Evolutionary conservation across 805 yeast genomes (phyloP).

Genomic region (Candida insectorum): DNA sequence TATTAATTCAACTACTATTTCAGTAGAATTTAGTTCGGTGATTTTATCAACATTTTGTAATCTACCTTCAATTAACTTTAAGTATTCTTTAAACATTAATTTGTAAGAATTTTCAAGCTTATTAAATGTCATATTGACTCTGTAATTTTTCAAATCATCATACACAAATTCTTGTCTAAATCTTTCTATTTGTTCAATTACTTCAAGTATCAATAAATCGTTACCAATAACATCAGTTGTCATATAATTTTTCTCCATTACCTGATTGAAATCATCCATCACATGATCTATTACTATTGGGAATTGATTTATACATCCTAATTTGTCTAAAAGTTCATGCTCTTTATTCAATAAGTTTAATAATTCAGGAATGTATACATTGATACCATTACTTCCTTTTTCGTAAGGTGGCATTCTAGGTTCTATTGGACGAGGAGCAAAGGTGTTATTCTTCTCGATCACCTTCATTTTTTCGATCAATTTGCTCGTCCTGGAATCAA

Average conservation of each 20-base stretch:
- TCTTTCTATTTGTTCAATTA: slow-evolving; percentile 42
- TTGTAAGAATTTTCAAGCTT: slow-evolving; percentile 5
- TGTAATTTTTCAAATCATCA: slow-evolving; percentile 11
- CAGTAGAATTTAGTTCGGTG: slow-evolving; percentile 68
- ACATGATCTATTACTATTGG: slow-evolving; percentile 5
- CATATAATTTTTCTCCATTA: slow-evolving; percentile 11
- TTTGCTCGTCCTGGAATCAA: slow-evolving; percentile 21
- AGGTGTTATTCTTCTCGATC: slow-evolving; percentile 13
- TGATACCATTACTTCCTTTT: slow-evolving; percentile 59
- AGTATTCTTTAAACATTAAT: slow-evolving; percentile 50
- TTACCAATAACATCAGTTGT: slow-evolving; percentile 15
- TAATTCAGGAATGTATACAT: slow-evolving; percentile 50
- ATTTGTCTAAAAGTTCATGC: slow-evolving; percentile 41
- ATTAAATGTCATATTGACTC: slow-evolving; percentile 5
- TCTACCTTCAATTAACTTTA: slow-evolving; percentile 52
- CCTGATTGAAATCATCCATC: slow-evolving; percentile 10
- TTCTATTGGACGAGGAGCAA: slow-evolving; percentile 28
- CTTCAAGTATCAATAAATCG: slow-evolving; percentile 30
- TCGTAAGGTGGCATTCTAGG: slow-evolving; percentile 44
- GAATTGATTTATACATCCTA: slow-evolving; percentile 6
- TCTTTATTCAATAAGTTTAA: slow-evolving; percentile 50
- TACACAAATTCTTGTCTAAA: slow-evolving; percentile 16
- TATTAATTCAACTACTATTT: slow-evolving; percentile 68
- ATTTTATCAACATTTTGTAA: slow-evolving; percentile 44
- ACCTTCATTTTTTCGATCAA: slow-evolving; percentile 44